Evolutionary conservation across 495 filamentous ascomycete species (phyloP), one percentile per base, ranked within the genome.

Genomic region (Aspergillus avenaceus): DNA sequence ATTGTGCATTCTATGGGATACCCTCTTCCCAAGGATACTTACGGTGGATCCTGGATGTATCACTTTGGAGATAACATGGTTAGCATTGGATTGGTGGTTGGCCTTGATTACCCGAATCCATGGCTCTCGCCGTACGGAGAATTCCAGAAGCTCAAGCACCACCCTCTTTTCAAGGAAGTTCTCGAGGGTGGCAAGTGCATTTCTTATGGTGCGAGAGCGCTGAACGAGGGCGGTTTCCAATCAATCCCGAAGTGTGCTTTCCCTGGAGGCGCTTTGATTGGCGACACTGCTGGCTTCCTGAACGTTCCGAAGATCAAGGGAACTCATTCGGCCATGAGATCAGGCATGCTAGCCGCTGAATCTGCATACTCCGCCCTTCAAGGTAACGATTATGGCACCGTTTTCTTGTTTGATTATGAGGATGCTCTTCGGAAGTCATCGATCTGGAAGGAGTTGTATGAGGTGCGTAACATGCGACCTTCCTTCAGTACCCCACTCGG

Each of bases 261-360:
- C 72, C 93, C 93, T 21, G 93, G 93, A 36, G 93, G 93, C 40
- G 95, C 95, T 23, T 73, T 99, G 31, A 96, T 99, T 50, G 93
- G 93, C 25, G 95, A 97, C 63, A 91, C 91, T 14, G 93, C 93
- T 28, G 93, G 93, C 9, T 97, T 99, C 64, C 75, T 99, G 62
- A 99, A 99, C 64, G 88, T 99, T 21, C 93, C 93, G 31, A 97
- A 99, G 72, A 88, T 99, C 67, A 99, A 99, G 70, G 93, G 93
- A 54, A 96, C 92, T 5, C 93, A 99, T 68, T 96, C 93, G 14
- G 88, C 93, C 23, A 97, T 99, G 92, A 90, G 88, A 62, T 91
- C 86, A 3, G 93, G 93, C 51, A 99, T 97, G 89, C 75, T 99
- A 16, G 95, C 95, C 9, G 93, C 93, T 11, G 89, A 97, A 65